A percentile compares a stretch with the other conserved stretches of the same genome.
Conservation (phyloP, 1,284 basidiomycete species). For the Cerioporus squamosus region DNA sequence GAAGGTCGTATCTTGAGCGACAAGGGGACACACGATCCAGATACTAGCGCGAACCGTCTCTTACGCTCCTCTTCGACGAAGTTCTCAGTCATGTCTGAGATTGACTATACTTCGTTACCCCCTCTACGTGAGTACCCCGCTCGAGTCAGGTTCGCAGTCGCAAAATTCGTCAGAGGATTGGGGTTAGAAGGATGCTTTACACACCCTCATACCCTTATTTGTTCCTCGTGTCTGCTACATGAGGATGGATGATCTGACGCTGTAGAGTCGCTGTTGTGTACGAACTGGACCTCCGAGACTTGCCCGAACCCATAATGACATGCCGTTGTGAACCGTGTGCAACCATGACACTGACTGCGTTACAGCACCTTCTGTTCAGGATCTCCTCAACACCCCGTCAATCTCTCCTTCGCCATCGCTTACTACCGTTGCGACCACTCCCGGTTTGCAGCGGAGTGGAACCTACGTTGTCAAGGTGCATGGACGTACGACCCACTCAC, state of each 20-base stretch:
- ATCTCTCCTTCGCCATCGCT: slow-evolving; percentile 42
- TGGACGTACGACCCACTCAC: slow-evolving; percentile 60
- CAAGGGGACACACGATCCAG: slow-evolving; percentile 50
- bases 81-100: slow-evolving; percentile 56
- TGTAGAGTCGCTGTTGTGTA: too few species aligned
- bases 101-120: slow-evolving; percentile 59
- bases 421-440: slow-evolving; percentile 24
- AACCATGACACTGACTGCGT: not conserved
- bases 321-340: too few species aligned
- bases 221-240: too few species aligned
- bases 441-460: slow-evolving; percentile 54
- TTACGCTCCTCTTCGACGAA: slow-evolving; percentile 74
- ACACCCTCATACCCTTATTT: too few species aligned
- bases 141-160: too few species aligned
- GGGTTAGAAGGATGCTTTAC: too few species aligned
- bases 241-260: too few species aligned
- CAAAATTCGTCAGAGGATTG: too few species aligned
- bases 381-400: slow-evolving; percentile 50
- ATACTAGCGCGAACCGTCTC: slow-evolving; percentile 60
- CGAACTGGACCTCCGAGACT: too few species aligned
- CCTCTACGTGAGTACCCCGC: slow-evolving; percentile 64
- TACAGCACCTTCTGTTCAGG: slow-evolving; percentile 70
- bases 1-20: slow-evolving; percentile 29
- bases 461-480: slow-evolving; percentile 75
- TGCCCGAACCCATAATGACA: too few species aligned